phyloP scores from a whole-genome alignment of 2,329 filamentous ascomycete species.

The Lecanicillium sp. region DNA sequence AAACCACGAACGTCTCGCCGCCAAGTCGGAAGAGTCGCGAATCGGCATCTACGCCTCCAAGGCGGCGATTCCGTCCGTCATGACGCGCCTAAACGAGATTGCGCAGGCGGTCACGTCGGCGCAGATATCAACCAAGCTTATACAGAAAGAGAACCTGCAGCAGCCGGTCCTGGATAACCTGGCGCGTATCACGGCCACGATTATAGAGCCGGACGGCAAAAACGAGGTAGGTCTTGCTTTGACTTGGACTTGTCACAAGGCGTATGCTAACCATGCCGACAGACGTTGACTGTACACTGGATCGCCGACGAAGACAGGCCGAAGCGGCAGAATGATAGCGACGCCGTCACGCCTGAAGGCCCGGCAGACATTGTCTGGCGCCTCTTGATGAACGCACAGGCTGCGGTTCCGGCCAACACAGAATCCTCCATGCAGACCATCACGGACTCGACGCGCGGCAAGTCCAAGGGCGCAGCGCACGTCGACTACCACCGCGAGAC shows the following conservation, averaged over 20 bases:
- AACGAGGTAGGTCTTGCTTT: constrained; percentile 19
- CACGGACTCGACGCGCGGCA: constrained; percentile 11
- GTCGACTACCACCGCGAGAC: constrained; percentile 25
- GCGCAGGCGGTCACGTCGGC: constrained; percentile 22
- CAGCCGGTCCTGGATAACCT: constrained; percentile 25
- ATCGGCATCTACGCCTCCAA: constrained; percentile 28
- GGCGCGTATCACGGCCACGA: constrained; percentile 28
- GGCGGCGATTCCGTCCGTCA: constrained; percentile 24
- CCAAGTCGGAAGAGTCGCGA: constrained; percentile 17
- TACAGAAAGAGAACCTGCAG: constrained; percentile 18
- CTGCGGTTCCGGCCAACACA: neutral
- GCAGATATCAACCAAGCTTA: constrained; percentile 21
- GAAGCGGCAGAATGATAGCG: neutral
- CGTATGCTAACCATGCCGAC: constrained; percentile 13
- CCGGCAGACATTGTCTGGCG: constrained; percentile 40
- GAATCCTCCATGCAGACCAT: constrained; percentile 19
- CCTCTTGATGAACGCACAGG: constrained; percentile 32
- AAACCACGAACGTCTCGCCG: constrained; percentile 26
- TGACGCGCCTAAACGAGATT: constrained; percentile 31
- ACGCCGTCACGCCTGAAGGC: constrained; percentile 29
- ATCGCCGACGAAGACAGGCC: constrained; percentile 24
- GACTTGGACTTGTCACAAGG: neutral
- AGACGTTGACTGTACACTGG: constrained; percentile 38
- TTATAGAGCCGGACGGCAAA: constrained; percentile 18
- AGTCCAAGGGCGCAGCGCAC: constrained; percentile 13